Evolutionary conservation across 768 basidiomycete genomes (phyloP).

Genomic region (Amanita pseudoporphyria): DNA sequence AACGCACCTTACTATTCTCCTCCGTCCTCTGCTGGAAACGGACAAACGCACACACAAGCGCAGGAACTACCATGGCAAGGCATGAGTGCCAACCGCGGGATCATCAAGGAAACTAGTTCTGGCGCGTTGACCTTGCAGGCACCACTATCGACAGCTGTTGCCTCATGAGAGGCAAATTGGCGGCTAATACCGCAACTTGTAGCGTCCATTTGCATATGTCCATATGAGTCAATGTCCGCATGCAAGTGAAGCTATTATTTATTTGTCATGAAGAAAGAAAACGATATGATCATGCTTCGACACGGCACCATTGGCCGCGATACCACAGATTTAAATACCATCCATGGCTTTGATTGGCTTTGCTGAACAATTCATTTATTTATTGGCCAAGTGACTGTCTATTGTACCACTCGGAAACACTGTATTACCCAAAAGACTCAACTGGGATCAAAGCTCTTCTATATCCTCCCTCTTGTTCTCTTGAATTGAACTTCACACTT

Average conservation of each 20-base stretch:
- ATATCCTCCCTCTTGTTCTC: background rate
- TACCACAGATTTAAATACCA: constrained; percentile 11
- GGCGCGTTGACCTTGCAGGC: constrained; percentile 9
- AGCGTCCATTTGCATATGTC: background rate
- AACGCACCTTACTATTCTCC: constrained; percentile 5
- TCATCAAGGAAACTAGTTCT: constrained; percentile 5
- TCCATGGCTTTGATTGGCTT: background rate
- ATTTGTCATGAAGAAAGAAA: constrained; percentile 3
- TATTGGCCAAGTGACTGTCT: background rate
- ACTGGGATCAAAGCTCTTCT: background rate
- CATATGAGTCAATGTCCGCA: too few relatives aligned
- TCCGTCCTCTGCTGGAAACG: background rate
- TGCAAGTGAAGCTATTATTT: constrained; percentile 7
- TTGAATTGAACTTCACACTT: constrained; percentile 4
- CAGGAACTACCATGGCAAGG: constrained; percentile 5
- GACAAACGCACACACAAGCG: background rate
- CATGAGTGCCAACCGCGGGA: background rate
- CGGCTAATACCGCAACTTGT: background rate
- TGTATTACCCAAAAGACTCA: constrained; percentile 2
- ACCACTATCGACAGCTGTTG: constrained; percentile 14
- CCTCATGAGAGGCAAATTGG: constrained; percentile 12
- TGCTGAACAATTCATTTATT: background rate
- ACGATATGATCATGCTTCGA: constrained; percentile 6
- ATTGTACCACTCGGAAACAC: background rate
- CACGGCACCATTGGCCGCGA: constrained; percentile 15